A percentile compares a stretch with the other conserved stretches of the same genome.
Evolutionary conservation across 179 eudicot species (phyloP).

Genomic region (Sideroxylon spinosum): DNA sequence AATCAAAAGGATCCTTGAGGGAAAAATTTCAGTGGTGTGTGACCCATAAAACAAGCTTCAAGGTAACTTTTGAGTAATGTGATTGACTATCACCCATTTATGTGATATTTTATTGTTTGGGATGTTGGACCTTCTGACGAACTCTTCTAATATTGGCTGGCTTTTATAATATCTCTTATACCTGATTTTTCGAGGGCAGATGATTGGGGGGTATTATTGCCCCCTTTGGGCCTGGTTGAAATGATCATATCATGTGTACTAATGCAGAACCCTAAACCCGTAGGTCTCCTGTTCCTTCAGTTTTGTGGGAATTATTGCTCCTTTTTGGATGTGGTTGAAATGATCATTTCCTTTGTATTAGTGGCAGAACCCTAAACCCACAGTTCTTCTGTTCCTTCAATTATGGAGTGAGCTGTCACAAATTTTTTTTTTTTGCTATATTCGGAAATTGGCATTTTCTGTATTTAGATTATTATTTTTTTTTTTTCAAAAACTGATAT

Average conservation of each 20-base stretch:
- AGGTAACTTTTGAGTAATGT: not conserved
- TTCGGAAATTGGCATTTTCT: not conserved
- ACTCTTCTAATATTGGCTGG: not conserved
- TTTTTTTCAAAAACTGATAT: not conserved
- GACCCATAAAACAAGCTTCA: not conserved
- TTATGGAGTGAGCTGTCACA: not conserved
- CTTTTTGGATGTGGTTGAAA: too few species aligned
- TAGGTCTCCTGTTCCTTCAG: not conserved
- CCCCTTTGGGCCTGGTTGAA: not conserved
- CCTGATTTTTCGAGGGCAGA: not conserved
- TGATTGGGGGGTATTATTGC: not conserved
- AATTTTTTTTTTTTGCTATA: not conserved
- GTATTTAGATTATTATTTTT: not conserved
- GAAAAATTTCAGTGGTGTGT: not conserved
- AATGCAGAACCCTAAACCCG: not conserved
- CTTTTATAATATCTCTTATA: not conserved
- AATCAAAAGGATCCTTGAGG: not conserved
- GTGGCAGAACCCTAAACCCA: not conserved
- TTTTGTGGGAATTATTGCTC: not conserved
- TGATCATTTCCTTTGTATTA: too few species aligned
- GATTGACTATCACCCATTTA: not conserved
- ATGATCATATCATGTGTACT: not conserved
- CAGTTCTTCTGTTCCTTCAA: conserved; percentile 5
- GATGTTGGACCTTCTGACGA: not conserved
- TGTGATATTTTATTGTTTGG: not conserved